Evolutionary conservation across 2,329 filamentous ascomycete species (phyloP), one percentile per base, ranked within the genome.

Genomic region (Epichloe brachyelytri): DNA sequence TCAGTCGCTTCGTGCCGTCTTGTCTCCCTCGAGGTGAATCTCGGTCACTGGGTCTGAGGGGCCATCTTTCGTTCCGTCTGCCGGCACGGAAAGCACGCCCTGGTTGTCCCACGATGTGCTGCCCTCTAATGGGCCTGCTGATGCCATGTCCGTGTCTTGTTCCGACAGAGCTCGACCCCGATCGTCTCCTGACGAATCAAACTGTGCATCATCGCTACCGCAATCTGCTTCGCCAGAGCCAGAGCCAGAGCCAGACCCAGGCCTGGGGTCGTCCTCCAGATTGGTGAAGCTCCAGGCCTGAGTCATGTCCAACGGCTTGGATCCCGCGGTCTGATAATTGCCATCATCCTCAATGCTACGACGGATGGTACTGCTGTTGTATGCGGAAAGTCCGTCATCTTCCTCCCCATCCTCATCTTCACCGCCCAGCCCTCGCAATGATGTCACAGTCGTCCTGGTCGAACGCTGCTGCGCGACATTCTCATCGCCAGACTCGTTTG

Each of bases 401-500:
- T 62, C 66, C 3, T 62, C 63, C 4, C 62, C 39, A 5, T 49
- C 19, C 17, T 41, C 39, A 20, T 22, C 63, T 8, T 65, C 66
- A 5, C 61, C 63, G 5, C 62, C 61, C 4, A 53, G 49, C 20
- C 54, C 59, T n/a, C 57, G 48, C 19, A 59, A 56, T 45, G 59
- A 57, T 48, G 61, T 62, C 50, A 62, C 58, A 17, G 59, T 62
- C 56, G 62, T 63, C 57, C 62, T 72, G 68, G 63, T 72, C 68
- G 70, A 77, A 77, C 78, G 57, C 55, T 64, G 77, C 11, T 14
- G 30, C 26, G 34, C 40, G 17, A 38, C 19, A 75, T 69, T 77
- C 71, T 79, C 88, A 84, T 94, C 87, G 85, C 88, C 87, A 83
- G 71, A 67, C 41, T 71, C 70, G 8, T 60, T 62, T 44, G 62